Evolutionary conservation across 352 stramenopile species (phyloP), one percentile per base, ranked within the genome.

Genomic region (Phytophthora palmivora): DNA sequence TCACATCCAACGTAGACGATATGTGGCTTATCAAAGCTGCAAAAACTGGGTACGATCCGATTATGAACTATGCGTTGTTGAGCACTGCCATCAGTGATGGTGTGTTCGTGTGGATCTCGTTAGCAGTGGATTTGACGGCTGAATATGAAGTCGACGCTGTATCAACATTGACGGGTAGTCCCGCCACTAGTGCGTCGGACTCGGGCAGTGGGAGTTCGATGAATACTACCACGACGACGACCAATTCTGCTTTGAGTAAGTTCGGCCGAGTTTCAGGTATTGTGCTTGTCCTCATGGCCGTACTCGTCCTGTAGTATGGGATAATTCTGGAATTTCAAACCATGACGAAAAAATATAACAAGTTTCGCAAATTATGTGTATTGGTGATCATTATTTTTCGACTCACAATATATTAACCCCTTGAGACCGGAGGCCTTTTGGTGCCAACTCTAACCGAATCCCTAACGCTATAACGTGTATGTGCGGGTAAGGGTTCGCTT

Each of bases 41-140:
- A n/a, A n/a, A n/a, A n/a, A n/a, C n/a, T n/a, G n/a, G n/a, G n/a
- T n/a, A n/a, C n/a, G n/a, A n/a, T n/a, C n/a, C n/a, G n/a, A n/a
- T n/a, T n/a, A n/a, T n/a, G n/a, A n/a, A n/a, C n/a, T n/a, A n/a
- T n/a, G n/a, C 10, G 19, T 42, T 33, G 1, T 32, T 62, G 33
- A 32, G 26, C 3, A n/a, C n/a, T n/a, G n/a, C n/a, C n/a, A n/a
- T n/a, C n/a, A n/a, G n/a, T n/a, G 48, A 61, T 24, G 62, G 61
- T 8, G 12, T 57, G 28, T 57, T 61, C 28, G 57, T 51, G 1
- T 63, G 63, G 63, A 72, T 72, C 36, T 63, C 57, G 32, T 39
- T 72, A 8, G 63, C 45, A 26, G 52, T 72, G 2, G 56, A 72
- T 22, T 63, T 67, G 62, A 67, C 48, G 9, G 56, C 55, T 19